phyloP scores from a whole-genome alignment of 768 basidiomycete species.

The Pulveroboletus sp. region DNA sequence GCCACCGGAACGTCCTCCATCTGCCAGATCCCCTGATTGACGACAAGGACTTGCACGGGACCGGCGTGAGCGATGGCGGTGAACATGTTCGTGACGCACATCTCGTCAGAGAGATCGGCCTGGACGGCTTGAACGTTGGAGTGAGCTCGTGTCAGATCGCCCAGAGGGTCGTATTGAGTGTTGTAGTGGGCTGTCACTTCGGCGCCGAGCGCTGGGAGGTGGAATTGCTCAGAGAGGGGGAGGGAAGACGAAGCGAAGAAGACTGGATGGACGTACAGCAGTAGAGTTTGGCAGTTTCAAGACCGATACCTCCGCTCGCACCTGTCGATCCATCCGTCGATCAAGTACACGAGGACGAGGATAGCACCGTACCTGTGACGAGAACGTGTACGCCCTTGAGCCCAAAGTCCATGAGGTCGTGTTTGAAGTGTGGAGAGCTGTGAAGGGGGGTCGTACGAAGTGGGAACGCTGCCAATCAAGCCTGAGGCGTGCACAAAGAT shows the following conservation, averaged over 20 bases:
- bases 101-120: slow-evolving; percentile 59
- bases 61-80: slow-evolving; percentile 35
- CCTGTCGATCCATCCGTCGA: slow-evolving; percentile 36
- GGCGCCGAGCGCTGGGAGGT: slow-evolving; percentile 57
- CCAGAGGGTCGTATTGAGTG: slow-evolving; percentile 42
- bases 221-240: neutral
- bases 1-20: slow-evolving; percentile 45
- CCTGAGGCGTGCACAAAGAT: slow-evolving; percentile 7
- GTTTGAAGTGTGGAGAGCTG: neutral
- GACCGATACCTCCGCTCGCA: slow-evolving; percentile 73
- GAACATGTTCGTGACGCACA: slow-evolving; percentile 50
- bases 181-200: slow-evolving; percentile 72
- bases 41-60: slow-evolving; percentile 52
- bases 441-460: neutral
- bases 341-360: neutral
- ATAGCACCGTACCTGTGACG: slow-evolving; percentile 51
- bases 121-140: slow-evolving; percentile 37
- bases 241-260: neutral
- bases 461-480: neutral
- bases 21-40: slow-evolving; percentile 60
- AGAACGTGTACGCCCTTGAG: slow-evolving; percentile 61
- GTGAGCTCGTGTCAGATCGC: slow-evolving; percentile 38
- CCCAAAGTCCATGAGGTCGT: slow-evolving; percentile 47
- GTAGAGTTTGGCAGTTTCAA: slow-evolving; percentile 55
- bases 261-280: slow-evolving; percentile 38